Percentiles rank a stretch among this genome's conserved stretches.
Conservation (phyloP, 495 filamentous ascomycete species). For the Hypoxylon fuscum region DNA sequence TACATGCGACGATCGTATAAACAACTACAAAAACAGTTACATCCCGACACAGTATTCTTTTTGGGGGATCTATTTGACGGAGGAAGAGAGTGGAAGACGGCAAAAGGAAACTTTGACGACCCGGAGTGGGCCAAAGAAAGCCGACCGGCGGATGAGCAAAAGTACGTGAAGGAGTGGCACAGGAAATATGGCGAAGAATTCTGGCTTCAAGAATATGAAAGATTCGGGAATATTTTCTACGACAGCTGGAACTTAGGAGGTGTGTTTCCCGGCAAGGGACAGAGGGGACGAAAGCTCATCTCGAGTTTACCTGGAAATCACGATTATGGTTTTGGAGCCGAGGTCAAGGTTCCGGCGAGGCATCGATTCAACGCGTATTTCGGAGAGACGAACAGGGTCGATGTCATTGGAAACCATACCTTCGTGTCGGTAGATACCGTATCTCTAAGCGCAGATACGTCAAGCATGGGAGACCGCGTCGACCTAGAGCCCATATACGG, state of each 20-base stretch:
- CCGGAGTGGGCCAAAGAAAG: conserved; percentile 61
- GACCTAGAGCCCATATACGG: conserved; percentile 70
- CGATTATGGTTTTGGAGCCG: conserved; percentile 90
- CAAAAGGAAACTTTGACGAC: conserved; percentile 64
- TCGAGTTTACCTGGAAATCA: conserved; percentile 93
- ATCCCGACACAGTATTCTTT: conserved; percentile 86
- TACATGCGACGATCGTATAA: conserved; percentile 85
- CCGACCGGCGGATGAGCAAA: conserved; percentile 57
- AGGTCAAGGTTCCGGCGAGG: conserved; percentile 80
- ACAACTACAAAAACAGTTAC: conserved; percentile 71
- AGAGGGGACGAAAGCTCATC: conserved; percentile 71
- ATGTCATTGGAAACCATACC: conserved; percentile 93
- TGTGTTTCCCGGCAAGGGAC: conserved; percentile 43
- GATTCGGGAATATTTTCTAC: conserved; percentile 83
- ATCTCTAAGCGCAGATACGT: conserved; percentile 76
- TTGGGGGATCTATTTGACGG: conserved; percentile 97
- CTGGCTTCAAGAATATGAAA: conserved; percentile 83
- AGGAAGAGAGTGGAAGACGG: conserved; percentile 91
- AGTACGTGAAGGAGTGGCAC: conserved; percentile 71
- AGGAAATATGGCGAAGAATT: conserved; percentile 75
- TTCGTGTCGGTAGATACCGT: conserved; percentile 91
- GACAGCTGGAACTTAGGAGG: conserved; percentile 64
- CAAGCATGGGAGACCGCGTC: conserved; percentile 53
- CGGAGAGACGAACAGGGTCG: conserved; percentile 85
- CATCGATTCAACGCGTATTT: conserved; percentile 89